Conservation (phyloP, 225 moss, liverwort and hornwort genomes). For the Sphagnum contortum region DNA sequence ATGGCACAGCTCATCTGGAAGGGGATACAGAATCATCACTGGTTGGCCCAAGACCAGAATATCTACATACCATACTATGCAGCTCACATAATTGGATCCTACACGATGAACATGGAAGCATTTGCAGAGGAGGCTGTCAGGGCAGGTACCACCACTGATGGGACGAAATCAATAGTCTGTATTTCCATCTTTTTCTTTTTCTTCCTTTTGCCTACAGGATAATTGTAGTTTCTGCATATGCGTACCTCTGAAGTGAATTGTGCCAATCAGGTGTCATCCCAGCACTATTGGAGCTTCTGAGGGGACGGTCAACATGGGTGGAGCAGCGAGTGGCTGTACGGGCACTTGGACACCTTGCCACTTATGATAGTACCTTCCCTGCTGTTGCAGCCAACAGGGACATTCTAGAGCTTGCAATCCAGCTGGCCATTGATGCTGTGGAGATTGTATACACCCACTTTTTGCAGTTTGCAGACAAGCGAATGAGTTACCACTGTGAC, state of each 20-base stretch:
- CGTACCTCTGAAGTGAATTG: no score
- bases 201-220: no score
- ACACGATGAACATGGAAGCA: constrained; percentile 96
- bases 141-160: constrained; percentile 26
- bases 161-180: no score
- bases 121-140: constrained; percentile 79
- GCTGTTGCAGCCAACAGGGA: constrained; percentile 79
- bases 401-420: constrained; percentile 83
- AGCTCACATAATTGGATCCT: constrained; percentile 95
- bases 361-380: constrained; percentile 88
- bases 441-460: constrained; percentile 95
- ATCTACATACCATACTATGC: constrained; percentile 98
- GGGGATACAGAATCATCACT: constrained; percentile 81
- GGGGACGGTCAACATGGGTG: constrained; percentile 93
- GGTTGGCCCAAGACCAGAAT: constrained; percentile 93
- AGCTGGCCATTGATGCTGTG: constrained; percentile 77
- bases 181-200: no score
- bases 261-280: constrained; percentile 56
- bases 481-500: constrained; percentile 93
- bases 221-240: no score
- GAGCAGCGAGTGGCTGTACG: constrained; percentile 98
- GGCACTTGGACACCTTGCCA: constrained; percentile 91
- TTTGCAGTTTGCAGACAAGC: constrained; percentile 83
- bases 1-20: constrained; percentile 98
- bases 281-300: constrained; percentile 88